phyloP scores from a whole-genome alignment of 176 grass and related monocot species.

The Oryza nivara region DNA sequence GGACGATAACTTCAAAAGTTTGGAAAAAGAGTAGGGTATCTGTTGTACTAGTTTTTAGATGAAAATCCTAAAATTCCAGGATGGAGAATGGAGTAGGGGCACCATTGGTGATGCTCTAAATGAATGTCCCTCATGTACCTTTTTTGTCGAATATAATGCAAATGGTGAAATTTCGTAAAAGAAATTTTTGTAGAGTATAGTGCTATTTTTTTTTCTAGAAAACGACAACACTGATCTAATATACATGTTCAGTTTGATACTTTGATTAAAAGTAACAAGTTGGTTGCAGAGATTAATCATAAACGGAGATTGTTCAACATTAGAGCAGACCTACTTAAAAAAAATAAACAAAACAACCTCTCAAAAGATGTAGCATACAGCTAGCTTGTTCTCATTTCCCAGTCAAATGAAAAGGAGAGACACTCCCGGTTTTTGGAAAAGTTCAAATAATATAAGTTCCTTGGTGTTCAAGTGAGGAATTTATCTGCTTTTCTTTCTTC shows the following conservation, averaged over 20 bases:
- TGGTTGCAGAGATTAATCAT: neutral
- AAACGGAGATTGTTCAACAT: neutral
- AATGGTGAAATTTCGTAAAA: too few relatives aligned
- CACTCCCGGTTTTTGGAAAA: conserved; percentile 3
- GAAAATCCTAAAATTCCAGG: too few relatives aligned
- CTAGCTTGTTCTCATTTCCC: neutral
- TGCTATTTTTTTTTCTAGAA: neutral
- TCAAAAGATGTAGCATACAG: neutral
- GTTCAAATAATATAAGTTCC: conserved; percentile 12
- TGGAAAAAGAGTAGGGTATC: too few relatives aligned
- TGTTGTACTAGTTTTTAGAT: too few relatives aligned
- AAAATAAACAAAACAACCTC: neutral
- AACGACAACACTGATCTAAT: neutral
- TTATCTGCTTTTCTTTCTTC: neutral
- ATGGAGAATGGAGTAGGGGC: too few relatives aligned
- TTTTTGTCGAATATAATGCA: too few relatives aligned
- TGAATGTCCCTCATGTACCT: too few relatives aligned
- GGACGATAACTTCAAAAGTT: too few relatives aligned
- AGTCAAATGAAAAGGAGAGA: neutral
- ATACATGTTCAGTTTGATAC: neutral
- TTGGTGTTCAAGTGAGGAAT: conserved; percentile 51
- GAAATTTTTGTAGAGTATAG: too few relatives aligned
- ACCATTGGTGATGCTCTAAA: too few relatives aligned
- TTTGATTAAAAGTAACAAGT: neutral
- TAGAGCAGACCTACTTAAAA: neutral